Evolutionary conservation across 2,329 filamentous ascomycete species (phyloP).

Genomic region (Pleoardoris graminearum): DNA sequence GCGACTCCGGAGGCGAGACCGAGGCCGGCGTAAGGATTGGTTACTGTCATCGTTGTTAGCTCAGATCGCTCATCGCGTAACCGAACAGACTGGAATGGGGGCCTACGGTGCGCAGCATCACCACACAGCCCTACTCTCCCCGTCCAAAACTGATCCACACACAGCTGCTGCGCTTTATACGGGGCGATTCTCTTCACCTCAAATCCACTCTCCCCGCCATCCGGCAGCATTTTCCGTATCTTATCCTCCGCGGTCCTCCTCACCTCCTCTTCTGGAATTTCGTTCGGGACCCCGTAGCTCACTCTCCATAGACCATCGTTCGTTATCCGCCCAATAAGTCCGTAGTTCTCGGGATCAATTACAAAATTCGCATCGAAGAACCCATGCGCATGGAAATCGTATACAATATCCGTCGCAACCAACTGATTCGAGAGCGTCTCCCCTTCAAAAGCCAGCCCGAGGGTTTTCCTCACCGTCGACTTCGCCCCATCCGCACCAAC

Average conservation of each 20-base stretch:
- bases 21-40: conserved; percentile 44
- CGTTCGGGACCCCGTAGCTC: conserved; percentile 44
- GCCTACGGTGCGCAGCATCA: conserved; percentile 46
- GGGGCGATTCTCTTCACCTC: conserved; percentile 43
- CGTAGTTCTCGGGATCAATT: conserved; percentile 44
- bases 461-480: conserved; percentile 23
- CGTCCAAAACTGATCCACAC: conserved; percentile 36
- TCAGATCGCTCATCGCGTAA: not conserved
- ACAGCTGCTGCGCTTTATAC: conserved; percentile 49
- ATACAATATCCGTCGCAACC: conserved; percentile 45
- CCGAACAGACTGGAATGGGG: not conserved
- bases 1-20: conserved; percentile 42
- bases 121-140: conserved; percentile 43
- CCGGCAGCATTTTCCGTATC: conserved; percentile 36
- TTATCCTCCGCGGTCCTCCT: conserved; percentile 30
- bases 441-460: conserved; percentile 32
- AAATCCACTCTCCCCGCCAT: conserved; percentile 24
- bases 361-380: conserved; percentile 50
- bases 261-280: conserved; percentile 37
- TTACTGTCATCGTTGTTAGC: conserved; percentile 23
- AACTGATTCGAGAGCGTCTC: conserved; percentile 44
- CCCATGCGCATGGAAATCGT: conserved; percentile 42
- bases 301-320: conserved; percentile 43
- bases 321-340: conserved; percentile 42
- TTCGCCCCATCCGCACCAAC: conserved; percentile 39